Percentiles rank a stretch among this genome's conserved stretches.
Conservation (phyloP, 768 basidiomycete genomes). For the Polyporus arcularius region DNA sequence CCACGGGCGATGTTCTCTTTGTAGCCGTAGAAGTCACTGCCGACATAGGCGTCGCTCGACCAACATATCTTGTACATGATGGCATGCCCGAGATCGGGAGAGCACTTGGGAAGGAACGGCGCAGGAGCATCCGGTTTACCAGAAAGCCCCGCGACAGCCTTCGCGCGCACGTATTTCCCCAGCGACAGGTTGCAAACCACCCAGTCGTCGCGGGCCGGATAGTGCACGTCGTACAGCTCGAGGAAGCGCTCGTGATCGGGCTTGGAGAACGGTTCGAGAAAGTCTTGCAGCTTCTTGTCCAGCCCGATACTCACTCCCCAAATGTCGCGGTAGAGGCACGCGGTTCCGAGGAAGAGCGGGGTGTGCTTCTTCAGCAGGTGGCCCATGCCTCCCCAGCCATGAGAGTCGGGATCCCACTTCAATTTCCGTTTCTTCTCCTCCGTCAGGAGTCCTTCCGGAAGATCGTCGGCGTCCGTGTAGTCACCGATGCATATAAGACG, state of each 20-base stretch:
- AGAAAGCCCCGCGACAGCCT: neutral
- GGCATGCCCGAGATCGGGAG: neutral
- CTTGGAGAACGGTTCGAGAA: neutral
- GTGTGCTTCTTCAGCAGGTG: neutral
- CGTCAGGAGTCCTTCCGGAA: neutral
- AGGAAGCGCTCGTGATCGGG: neutral
- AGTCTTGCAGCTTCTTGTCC: neutral
- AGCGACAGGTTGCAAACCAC: constrained; percentile 1
- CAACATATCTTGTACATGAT: neutral
- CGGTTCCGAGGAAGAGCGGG: neutral
- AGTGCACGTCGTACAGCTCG: neutral
- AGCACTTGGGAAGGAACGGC: neutral
- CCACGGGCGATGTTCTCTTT: neutral
- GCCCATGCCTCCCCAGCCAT: no score
- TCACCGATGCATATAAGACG: constrained; percentile 1
- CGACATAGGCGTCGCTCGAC: neutral
- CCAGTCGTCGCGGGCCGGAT: neutral
- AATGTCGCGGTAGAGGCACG: neutral
- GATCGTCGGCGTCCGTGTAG: neutral
- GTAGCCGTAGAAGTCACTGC: neutral
- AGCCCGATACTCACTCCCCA: no score
- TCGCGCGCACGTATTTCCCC: neutral
- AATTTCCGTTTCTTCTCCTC: neutral
- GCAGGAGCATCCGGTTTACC: neutral
- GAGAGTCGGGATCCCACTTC: no score